Percentiles rank a stretch among this genome's conserved stretches.
These are phyloP conservation scores for Phanerodontia chrysosporium DNA, from an alignment of 768 basidiomycete genomes.

Conservation along the genomic window DNA sequence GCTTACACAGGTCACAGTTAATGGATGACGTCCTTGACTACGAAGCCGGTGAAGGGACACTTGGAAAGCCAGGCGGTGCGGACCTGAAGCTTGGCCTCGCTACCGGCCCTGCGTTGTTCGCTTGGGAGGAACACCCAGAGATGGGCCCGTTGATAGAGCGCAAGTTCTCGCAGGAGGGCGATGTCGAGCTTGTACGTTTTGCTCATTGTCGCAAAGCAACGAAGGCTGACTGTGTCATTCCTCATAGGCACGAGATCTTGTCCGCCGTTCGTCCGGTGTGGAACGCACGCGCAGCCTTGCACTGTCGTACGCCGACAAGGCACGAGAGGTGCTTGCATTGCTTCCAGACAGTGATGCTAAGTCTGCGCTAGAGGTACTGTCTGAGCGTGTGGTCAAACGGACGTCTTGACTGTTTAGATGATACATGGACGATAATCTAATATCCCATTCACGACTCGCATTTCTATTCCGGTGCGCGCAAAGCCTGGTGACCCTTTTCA, in stretches of 20 bases:
- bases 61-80: constrained; percentile 86
- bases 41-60: constrained; percentile 61
- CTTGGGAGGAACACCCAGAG: constrained; percentile 78
- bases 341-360: constrained; percentile 83
- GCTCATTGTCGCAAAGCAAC: not conserved
- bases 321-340: constrained; percentile 58
- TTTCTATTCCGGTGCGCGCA: not conserved
- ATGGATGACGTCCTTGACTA: constrained; percentile 96
- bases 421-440: constrained; percentile 7
- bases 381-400: constrained; percentile 62
- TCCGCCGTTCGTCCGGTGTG: constrained; percentile 68
- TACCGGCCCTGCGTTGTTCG: constrained; percentile 82
- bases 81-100: constrained; percentile 64
- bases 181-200: constrained; percentile 67
- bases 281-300: constrained; percentile 79
- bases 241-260: constrained; percentile 59
- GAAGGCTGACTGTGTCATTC: constrained; percentile 2
- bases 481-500: not conserved
- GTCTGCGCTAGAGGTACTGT: constrained; percentile 67
- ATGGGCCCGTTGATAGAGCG: constrained; percentile 75
- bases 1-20: constrained; percentile 45
- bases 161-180: constrained; percentile 72
- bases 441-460: constrained; percentile 7
- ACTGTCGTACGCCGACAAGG: constrained; percentile 67
- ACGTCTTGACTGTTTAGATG: constrained; percentile 22